A percentile compares a stretch with the other conserved stretches of the same genome.
These are phyloP conservation scores for Trematosphaeria pertusa DNA, from an alignment of 2,329 filamentous ascomycete species.

Conservation along the genomic window DNA sequence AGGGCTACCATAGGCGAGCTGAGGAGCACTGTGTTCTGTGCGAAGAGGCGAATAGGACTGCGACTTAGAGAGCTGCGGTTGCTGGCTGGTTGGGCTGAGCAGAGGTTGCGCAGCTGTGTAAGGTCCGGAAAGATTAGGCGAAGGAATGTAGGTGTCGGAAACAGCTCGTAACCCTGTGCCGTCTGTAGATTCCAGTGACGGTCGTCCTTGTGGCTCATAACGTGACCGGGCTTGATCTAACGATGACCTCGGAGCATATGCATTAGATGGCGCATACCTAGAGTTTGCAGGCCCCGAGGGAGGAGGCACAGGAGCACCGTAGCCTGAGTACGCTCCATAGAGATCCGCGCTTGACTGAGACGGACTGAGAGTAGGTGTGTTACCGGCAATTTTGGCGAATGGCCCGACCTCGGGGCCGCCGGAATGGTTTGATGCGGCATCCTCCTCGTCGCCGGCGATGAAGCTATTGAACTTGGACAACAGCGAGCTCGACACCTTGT, in stretches of 20 bases:
- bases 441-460: conserved; percentile 86
- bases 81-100: conserved; percentile 36
- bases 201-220: conserved; percentile 53
- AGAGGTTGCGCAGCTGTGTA: conserved; percentile 41
- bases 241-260: conserved; percentile 57
- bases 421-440: conserved; percentile 65
- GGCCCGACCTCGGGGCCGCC: conserved; percentile 69
- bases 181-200: conserved; percentile 47
- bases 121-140: conserved; percentile 31
- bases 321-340: conserved; percentile 72
- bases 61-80: conserved; percentile 30
- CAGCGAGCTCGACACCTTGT: conserved; percentile 89
- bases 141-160: conserved; percentile 40
- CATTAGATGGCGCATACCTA: conserved; percentile 47
- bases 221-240: conserved; percentile 59
- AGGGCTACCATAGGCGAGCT: conserved; percentile 35
- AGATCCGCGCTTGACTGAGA: conserved; percentile 76
- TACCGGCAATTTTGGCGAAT: conserved; percentile 81
- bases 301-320: conserved; percentile 41
- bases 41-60: conserved; percentile 43
- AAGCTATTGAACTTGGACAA: conserved; percentile 97
- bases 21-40: conserved; percentile 29
- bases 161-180: conserved; percentile 31
- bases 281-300: conserved; percentile 40
- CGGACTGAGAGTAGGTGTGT: conserved; percentile 56